Conservation (phyloP, 345 rosid species). For the Syzygium grande region DNA sequence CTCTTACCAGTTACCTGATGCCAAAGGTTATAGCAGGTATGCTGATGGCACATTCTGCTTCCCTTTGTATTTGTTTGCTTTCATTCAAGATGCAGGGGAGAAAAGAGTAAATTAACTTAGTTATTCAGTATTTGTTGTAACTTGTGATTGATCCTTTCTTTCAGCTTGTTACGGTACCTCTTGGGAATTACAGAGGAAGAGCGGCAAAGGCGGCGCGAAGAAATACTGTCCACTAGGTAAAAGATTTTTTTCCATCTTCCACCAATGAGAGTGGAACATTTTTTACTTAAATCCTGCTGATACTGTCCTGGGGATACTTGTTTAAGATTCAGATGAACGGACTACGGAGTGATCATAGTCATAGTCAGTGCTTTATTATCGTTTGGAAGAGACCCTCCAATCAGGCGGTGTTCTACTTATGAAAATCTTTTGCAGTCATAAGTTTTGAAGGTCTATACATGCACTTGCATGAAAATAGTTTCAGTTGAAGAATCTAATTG, state of each 20-base stretch:
- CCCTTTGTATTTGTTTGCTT: not conserved
- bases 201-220: slow-evolving; percentile 74
- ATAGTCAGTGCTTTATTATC: not conserved
- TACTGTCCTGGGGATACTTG: not conserved
- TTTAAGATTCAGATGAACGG: not conserved
- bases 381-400: not conserved
- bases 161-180: slow-evolving; percentile 58
- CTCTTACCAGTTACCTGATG: slow-evolving; percentile 94
- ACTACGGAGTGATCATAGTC: not conserved
- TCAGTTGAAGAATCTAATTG: not conserved
- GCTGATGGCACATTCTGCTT: not conserved
- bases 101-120: not conserved
- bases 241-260: not conserved
- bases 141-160: not conserved
- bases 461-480: not conserved
- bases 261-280: not conserved
- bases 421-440: not conserved
- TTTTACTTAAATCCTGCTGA: not conserved
- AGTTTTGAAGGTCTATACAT: not conserved
- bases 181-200: slow-evolving; percentile 85
- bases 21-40: slow-evolving; percentile 97
- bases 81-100: not conserved
- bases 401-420: not conserved
- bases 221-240: slow-evolving; percentile 89
- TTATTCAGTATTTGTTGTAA: not conserved